Percentiles rank a stretch among this genome's conserved stretches.
Conservation (phyloP, 140 eudicot species). For the Flaveria floridana region DNA sequence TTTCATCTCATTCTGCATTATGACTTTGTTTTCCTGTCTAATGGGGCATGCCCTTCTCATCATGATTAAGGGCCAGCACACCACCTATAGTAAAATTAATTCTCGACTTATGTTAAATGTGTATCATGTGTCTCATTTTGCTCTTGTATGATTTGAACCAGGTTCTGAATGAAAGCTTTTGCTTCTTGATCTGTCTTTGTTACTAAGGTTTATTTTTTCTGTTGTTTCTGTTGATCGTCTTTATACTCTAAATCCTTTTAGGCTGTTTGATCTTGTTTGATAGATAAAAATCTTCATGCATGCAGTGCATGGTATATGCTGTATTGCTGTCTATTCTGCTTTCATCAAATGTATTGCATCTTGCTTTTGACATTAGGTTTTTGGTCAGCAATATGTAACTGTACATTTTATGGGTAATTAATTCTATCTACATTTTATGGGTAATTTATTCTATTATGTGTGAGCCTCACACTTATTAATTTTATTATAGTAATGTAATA, state of each 20-base stretch:
- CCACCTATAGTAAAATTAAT: constrained; percentile 8
- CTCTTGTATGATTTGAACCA: neutral
- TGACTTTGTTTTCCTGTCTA: constrained; percentile 21
- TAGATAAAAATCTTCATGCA: constrained; percentile 5
- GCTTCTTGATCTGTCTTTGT: neutral
- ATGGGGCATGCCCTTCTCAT: constrained; percentile 4
- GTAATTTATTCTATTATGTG: constrained; percentile 12
- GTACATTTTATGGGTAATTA: neutral
- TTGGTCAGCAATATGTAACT: constrained; percentile 18
- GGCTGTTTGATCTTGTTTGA: neutral
- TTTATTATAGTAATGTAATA: constrained; percentile 2
- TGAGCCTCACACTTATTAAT: neutral
- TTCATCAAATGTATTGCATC: constrained; percentile 24
- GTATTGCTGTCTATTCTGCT: constrained; percentile 9
- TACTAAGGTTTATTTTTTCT: neutral
- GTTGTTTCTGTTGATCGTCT: neutral
- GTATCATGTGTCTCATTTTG: neutral
- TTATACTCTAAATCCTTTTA: neutral
- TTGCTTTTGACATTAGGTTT: constrained; percentile 23
- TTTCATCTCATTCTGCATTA: constrained; percentile 12
- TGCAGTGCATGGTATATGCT: constrained; percentile 11
- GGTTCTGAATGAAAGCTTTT: neutral
- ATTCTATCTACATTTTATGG: neutral
- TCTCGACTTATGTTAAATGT: constrained; percentile 8
- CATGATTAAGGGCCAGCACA: constrained; percentile 18